Evolutionary conservation across 495 filamentous ascomycete species (phyloP), one percentile per base, ranked within the genome.

Genomic region (Tuber indicum): DNA sequence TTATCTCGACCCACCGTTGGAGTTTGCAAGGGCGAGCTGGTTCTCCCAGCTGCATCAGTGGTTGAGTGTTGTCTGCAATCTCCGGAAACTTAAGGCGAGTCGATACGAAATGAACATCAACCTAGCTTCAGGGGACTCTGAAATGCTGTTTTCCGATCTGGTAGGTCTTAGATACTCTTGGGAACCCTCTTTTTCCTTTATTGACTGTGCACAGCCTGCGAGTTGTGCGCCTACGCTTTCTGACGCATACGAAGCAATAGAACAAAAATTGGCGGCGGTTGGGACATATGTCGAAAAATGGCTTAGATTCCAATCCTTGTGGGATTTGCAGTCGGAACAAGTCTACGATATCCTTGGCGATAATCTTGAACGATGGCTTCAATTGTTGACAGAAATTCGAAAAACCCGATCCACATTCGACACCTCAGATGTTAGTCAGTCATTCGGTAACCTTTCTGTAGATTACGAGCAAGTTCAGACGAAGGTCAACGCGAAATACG

Each of bases 381-480:
- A 98, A 84, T 85, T 97, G 12, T 91, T 99, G 36, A 93, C 96
- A 82, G 96, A 98, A 82, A 97, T 99, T 79, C 89, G 96, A 73
- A 97, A 96, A 84, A 93, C 92, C 43, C 90, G 96, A 58, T 91
- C 92, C 52, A 98, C 96, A 0, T 99, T 99, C 80, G 96, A 99
- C 82, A 98, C 93, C 7, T 95, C 95, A 16, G 94, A 97, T 81
- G 92, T 94, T 72, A 94, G 91, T 84, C 91, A 91, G 69, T 92
- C 90, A 10, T 98, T 99, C 83, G 96, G 96, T 16, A 94, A 96
- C 83, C 90, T 98, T 73, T 92, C 91, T 12, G 93, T 99, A 78
- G 94, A 98, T 83, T 98, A 98, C 77, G 96, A 97, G 80, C 96
- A 99, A 85, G 96, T 99, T 0, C 96, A 98, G 83, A 93, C 93